Evolutionary conservation across 202 grass and related monocot species (phyloP).

Genomic region (Saccharum hybrid): DNA sequence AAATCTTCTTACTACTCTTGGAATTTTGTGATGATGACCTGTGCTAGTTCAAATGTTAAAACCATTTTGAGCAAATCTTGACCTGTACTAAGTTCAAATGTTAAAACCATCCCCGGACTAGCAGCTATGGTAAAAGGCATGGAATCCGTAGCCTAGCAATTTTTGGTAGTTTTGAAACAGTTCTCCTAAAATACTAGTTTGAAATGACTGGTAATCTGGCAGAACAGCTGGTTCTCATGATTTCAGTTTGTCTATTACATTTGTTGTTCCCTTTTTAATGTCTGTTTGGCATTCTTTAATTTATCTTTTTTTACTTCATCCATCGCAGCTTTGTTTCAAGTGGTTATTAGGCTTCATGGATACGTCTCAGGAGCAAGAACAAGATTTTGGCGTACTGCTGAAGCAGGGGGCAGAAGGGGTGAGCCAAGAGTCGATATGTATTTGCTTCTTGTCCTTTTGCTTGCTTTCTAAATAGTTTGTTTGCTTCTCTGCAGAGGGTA

Average conservation of each 20-base stretch:
- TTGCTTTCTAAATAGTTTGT: conserved; percentile 39
- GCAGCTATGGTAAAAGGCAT: conserved; percentile 8
- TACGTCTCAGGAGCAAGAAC: conserved; percentile 40
- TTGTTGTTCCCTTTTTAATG: conserved; percentile 1
- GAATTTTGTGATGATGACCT: conserved; percentile 26
- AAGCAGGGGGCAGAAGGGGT: conserved; percentile 96
- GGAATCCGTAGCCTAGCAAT: not conserved
- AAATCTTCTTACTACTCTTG: not conserved
- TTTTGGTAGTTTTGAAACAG: conserved; percentile 30
- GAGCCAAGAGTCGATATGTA: conserved; percentile 44
- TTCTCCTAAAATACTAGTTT: not conserved
- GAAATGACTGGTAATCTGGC: conserved; percentile 23
- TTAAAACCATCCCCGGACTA: not conserved
- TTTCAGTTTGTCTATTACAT: conserved; percentile 17
- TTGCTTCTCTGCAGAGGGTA: conserved; percentile 68
- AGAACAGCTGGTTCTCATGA: conserved; percentile 9
- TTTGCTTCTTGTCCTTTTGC: conserved; percentile 30
- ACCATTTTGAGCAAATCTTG: not conserved
- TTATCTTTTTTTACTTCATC: not conserved
- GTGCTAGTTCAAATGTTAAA: not conserved
- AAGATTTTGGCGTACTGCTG: conserved; percentile 69
- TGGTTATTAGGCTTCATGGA: conserved; percentile 51
- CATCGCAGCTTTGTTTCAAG: conserved; percentile 31
- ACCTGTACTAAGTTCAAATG: conserved; percentile 5
- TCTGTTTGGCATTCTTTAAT: conserved; percentile 15